These are phyloP conservation scores for Penicilliopsis zonata DNA, from an alignment of 495 filamentous ascomycete species.

Conservation along the genomic window DNA sequence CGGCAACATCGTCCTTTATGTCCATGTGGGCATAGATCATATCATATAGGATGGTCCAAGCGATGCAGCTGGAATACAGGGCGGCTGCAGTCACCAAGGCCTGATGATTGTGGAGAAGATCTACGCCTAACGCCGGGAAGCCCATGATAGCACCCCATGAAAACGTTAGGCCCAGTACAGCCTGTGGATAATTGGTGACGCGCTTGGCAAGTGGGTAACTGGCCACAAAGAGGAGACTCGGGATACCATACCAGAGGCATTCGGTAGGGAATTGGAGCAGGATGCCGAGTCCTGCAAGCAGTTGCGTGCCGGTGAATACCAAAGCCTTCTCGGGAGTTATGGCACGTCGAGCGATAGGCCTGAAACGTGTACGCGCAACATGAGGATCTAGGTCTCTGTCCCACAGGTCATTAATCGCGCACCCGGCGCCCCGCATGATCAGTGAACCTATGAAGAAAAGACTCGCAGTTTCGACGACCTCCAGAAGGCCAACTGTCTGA, in stretches of 20 bases:
- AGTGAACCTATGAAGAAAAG: constrained; percentile 83
- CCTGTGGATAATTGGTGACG: constrained; percentile 88
- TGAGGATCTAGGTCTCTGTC: constrained; percentile 86
- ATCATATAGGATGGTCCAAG: constrained; percentile 94
- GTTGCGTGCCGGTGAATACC: constrained; percentile 70
- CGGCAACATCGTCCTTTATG: constrained; percentile 83
- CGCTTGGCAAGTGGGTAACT: constrained; percentile 88
- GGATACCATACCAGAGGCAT: constrained; percentile 81
- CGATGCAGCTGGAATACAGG: constrained; percentile 75
- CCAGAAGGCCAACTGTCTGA: constrained; percentile 45
- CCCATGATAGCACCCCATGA: constrained; percentile 97
- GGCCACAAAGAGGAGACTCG: constrained; percentile 68
- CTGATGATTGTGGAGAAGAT: constrained; percentile 53
- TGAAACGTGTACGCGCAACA: constrained; percentile 74
- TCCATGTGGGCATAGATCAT: constrained; percentile 99
- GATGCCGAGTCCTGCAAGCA: constrained; percentile 68
- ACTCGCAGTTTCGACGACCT: constrained; percentile 51
- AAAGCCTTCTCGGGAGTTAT: constrained; percentile 63
- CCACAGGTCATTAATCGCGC: constrained; percentile 96
- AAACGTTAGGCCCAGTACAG: constrained; percentile 84
- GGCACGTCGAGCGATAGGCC: constrained; percentile 81
- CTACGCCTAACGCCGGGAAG: constrained; percentile 82
- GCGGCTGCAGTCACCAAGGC: constrained; percentile 56
- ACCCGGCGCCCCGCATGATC: constrained; percentile 96
- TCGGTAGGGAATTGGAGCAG: constrained; percentile 76